Conservation (phyloP, 139 green algal genomes). For the Yamagishiella unicocca region DNA sequence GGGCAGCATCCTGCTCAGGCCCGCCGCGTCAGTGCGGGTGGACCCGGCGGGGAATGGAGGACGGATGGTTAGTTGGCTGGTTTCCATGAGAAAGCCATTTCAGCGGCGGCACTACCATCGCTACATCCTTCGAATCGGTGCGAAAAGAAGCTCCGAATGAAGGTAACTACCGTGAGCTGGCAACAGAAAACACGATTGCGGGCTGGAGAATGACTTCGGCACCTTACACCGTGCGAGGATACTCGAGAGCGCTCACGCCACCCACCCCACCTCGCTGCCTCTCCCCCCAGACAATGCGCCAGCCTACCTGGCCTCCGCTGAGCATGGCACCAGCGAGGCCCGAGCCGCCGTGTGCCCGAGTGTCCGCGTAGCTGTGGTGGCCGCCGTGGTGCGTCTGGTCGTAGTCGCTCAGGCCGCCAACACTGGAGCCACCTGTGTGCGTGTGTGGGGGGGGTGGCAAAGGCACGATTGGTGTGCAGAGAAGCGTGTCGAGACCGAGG, state of each 20-base stretch:
- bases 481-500: neutral
- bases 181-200: neutral
- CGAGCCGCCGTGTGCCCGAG: slow-evolving; percentile 33
- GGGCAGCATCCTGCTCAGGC: neutral
- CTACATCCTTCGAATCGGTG: no score
- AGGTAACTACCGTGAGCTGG: neutral
- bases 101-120: no score
- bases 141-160: neutral
- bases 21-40: no score
- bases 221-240: neutral
- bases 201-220: no score
- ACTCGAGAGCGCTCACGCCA: neutral
- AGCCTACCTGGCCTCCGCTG: neutral
- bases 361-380: slow-evolving; percentile 6
- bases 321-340: slow-evolving; percentile 18
- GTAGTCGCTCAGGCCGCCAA: slow-evolving; percentile 33
- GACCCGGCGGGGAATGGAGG: no score
- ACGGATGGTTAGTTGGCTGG: no score
- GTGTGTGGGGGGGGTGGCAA: no score
- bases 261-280: no score
- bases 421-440: neutral
- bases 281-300: neutral
- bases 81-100: no score
- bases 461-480: neutral
- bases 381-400: slow-evolving; percentile 22